Base-by-base conservation (phyloP, 345 rosid species). In the Raphanus raphanistrum region DNA sequence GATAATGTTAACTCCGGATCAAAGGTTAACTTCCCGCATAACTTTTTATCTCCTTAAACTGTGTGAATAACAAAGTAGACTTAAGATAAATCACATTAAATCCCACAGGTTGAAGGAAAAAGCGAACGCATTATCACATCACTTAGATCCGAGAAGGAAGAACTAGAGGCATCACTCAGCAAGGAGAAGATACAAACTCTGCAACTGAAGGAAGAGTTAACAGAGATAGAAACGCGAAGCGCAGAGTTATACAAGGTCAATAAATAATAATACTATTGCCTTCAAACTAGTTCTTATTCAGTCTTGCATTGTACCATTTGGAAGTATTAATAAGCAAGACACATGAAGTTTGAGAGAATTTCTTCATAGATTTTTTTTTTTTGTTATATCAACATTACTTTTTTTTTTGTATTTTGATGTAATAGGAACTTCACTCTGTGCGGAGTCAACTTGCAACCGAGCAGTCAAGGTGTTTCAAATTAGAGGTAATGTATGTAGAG, bases 391-490 rank as follows among this genome's bases (percentile, higher is more conserved):
- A 33, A 48, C 52, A 13, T 33, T 26, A 45, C 32, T 48, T 21
- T 55, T 25, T 48, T 55, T 25, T 58, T 28, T 17, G 27, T 17
- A 16, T 16, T 67, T 58, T 15, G 52, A 69, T 61, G 54, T 62
- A 7, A 25, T 74, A 94, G 98, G 97, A 90, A 81, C 92, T 90
- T 76, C 98, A 92, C 74, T 88, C 97, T 31, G 86, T 88, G 50
- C 97, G 97, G 5, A 85, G 94, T 69, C 98, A 92, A 81, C 97
- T 89, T 77, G 94, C 92, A 28, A 79, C 87, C 3, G 98, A 92
- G 81, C 98, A 92, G 81, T 90, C 98, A 4, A 86, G 98, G 77
- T 89, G 98, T 82, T 94, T 92, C 86, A 92, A 90, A 88, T 79
- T 94, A 63, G 98, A 94, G 98, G 98, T 94, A 48, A 48, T 32